Evolutionary conservation across 345 rosid genomes (phyloP).

Genomic region (Citrus sp.): DNA sequence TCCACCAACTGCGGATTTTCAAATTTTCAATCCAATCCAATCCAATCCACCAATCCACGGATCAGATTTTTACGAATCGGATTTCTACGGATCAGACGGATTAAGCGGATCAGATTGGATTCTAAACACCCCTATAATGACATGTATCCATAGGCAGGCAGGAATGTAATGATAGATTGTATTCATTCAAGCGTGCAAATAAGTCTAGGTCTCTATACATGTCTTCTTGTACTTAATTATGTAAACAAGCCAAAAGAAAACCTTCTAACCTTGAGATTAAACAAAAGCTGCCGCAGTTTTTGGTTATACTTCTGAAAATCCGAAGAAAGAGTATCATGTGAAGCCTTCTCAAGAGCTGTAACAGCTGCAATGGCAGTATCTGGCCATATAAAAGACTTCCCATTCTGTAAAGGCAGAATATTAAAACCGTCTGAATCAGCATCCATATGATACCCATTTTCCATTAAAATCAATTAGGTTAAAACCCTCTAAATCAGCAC

Average conservation of each 20-base stretch:
- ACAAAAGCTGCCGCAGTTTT: constrained; percentile 73
- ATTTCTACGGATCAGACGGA: too few relatives aligned
- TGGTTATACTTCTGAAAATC: constrained; percentile 92
- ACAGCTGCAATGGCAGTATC: constrained; percentile 81
- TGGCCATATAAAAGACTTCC: constrained; percentile 69
- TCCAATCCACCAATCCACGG: too few relatives aligned
- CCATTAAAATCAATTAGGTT: constrained; percentile 3
- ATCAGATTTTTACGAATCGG: too few relatives aligned
- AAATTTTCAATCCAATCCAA: too few relatives aligned
- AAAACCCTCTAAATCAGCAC: background rate
- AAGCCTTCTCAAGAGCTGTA: constrained; percentile 77
- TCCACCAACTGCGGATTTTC: too few relatives aligned
- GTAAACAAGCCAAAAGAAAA: background rate
- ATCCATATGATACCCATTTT: constrained; percentile 10
- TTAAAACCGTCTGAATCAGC: background rate
- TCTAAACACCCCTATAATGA: too few relatives aligned
- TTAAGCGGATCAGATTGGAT: too few relatives aligned
- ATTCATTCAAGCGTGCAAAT: background rate
- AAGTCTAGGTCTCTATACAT: too few relatives aligned
- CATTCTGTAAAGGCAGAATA: constrained; percentile 36
- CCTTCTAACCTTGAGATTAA: constrained; percentile 78
- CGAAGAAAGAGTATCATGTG: constrained; percentile 59
- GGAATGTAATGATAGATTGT: background rate
- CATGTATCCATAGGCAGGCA: background rate
- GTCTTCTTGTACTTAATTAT: background rate